A percentile compares a stretch with the other conserved stretches of the same genome.
phyloP scores from a whole-genome alignment of 208 protist genomes.

The Acanthamoeba royreba region DNA sequence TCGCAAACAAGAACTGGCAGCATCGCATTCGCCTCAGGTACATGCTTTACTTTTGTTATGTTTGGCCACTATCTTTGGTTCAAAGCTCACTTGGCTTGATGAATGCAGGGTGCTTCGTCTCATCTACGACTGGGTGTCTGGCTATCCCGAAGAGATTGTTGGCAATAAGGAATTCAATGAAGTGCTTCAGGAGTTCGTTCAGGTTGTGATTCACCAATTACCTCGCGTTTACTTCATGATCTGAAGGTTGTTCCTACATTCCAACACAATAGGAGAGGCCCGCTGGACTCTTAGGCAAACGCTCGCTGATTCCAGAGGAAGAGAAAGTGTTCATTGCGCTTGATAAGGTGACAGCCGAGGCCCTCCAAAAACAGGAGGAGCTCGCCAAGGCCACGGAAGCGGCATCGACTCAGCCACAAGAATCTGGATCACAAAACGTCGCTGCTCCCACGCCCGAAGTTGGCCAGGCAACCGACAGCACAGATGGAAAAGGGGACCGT shows the following conservation, averaged over 20 bases:
- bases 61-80: not conserved
- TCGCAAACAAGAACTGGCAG: not conserved
- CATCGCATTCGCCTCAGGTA: not conserved
- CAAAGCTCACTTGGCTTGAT: too few species aligned
- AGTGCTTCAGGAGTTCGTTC: not conserved
- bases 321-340: not conserved
- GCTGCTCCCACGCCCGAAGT: too few species aligned
- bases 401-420: not conserved
- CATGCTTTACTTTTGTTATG: not conserved
- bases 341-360: too few species aligned
- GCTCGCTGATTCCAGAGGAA: not conserved
- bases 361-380: too few species aligned
- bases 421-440: too few species aligned
- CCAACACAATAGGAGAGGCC: not conserved
- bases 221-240: too few species aligned
- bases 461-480: too few species aligned
- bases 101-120: not conserved
- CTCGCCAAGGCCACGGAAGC: not conserved
- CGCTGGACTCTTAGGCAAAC: not conserved
- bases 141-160: not conserved
- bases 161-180: not conserved
- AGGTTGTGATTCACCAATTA: too few species aligned
- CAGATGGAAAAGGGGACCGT: not conserved
- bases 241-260: too few species aligned
- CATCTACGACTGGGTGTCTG: not conserved